These are phyloP conservation scores for Mycena leptocephala DNA, from an alignment of 768 basidiomycete genomes.

Conservation along the genomic window DNA sequence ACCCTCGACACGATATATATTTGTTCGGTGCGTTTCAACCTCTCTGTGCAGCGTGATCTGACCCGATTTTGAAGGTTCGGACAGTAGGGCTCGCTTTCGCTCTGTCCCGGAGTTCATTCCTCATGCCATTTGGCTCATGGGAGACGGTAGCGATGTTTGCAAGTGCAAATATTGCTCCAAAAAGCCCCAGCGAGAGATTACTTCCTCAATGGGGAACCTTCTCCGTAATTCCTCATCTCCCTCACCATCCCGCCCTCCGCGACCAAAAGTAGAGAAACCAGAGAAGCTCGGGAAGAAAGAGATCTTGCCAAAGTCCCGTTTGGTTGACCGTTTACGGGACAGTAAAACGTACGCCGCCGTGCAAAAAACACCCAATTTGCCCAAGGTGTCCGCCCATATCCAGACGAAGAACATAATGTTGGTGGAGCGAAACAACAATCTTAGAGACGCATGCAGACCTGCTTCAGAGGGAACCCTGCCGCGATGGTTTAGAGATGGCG, in stretches of 20 bases:
- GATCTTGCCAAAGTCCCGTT: constrained; percentile 10
- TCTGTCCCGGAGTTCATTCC: constrained; percentile 91
- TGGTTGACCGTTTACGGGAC: constrained; percentile 16
- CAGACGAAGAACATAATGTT: constrained; percentile 63
- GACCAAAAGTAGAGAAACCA: constrained; percentile 34
- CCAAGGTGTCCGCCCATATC: constrained; percentile 52
- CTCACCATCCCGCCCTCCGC: constrained; percentile 45
- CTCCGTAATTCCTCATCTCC: constrained; percentile 45
- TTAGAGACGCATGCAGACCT: constrained; percentile 69
- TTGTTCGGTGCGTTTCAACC: constrained; percentile 71
- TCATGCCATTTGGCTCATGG: constrained; percentile 86
- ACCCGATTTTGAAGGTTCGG: constrained; percentile 51
- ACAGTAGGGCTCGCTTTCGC: constrained; percentile 71
- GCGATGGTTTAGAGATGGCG: constrained; percentile 78
- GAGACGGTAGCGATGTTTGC: constrained; percentile 71
- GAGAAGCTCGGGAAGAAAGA: constrained; percentile 37
- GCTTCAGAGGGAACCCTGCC: constrained; percentile 56
- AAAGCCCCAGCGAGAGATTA: constrained; percentile 79
- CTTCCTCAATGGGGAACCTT: constrained; percentile 66
- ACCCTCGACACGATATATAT: constrained; percentile 84
- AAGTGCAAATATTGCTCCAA: constrained; percentile 86
- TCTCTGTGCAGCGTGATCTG: neutral
- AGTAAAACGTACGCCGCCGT: constrained; percentile 56
- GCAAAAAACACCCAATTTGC: constrained; percentile 53
- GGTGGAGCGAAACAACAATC: constrained; percentile 76